These are phyloP conservation scores for Candida methanosorbosa DNA, from an alignment of 805 yeast species.

Conservation along the genomic window DNA sequence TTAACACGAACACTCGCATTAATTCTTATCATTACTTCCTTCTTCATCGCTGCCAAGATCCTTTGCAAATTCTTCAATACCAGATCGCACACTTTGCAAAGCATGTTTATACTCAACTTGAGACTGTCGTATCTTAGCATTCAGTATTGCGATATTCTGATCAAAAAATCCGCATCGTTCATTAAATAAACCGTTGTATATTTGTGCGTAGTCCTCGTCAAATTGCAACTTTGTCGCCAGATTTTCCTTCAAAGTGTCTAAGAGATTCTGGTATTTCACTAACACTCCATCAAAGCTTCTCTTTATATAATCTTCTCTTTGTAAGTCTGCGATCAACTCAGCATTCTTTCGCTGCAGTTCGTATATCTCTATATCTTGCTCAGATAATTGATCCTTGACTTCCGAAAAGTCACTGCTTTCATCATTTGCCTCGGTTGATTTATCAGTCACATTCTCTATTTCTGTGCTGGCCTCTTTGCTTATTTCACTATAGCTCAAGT, in stretches of 20 bases:
- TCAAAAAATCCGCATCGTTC: conserved; percentile 8
- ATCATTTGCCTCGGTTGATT: too few species aligned
- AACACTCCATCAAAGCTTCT: conserved; percentile 18
- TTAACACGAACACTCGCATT: too few species aligned
- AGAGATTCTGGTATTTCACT: conserved; percentile 18
- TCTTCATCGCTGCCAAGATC: too few species aligned
- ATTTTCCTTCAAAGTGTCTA: conserved; percentile 12
- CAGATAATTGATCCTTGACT: conserved; percentile 2
- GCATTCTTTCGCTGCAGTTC: conserved; percentile 17
- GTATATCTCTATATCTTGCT: conserved; percentile 9
- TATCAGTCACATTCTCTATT: too few species aligned
- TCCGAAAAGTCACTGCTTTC: not conserved
- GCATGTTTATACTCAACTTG: conserved; percentile 4
- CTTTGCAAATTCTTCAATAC: not conserved
- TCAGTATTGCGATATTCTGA: conserved; percentile 6
- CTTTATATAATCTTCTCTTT: conserved; percentile 23
- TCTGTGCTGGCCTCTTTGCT: too few species aligned
- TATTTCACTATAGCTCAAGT: too few species aligned
- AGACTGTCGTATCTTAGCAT: conserved; percentile 2
- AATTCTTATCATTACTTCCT: too few species aligned
- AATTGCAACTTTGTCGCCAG: conserved; percentile 8
- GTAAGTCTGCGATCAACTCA: conserved; percentile 19
- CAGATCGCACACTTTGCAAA: not conserved
- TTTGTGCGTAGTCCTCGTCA: conserved; percentile 10
- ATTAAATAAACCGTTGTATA: conserved; percentile 8